Evolutionary conservation across 306 rosid species (phyloP).

Genomic region (Lithocarpus polystachyus): DNA sequence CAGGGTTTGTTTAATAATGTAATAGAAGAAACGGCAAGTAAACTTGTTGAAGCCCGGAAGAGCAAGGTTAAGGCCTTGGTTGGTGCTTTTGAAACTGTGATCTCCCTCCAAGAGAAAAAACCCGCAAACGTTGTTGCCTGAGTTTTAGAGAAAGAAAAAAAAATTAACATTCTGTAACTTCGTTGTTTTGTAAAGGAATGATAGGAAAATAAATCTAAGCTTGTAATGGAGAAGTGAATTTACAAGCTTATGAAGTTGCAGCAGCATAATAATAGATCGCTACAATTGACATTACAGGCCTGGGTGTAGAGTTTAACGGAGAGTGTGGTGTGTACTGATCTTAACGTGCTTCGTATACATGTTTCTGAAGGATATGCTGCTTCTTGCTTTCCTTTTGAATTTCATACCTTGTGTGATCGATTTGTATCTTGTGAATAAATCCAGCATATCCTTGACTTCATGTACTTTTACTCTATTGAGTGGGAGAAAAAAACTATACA

Average conservation of each 20-base stretch:
- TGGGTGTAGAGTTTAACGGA: slow-evolving; percentile 31
- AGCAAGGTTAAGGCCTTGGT: slow-evolving; percentile 99
- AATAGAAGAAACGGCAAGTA: slow-evolving; percentile 89
- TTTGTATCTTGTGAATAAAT: slow-evolving; percentile 2
- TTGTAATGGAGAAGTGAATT: slow-evolving; percentile 29
- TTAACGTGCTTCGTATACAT: slow-evolving; percentile 24
- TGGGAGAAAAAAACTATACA: background rate
- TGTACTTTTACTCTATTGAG: background rate
- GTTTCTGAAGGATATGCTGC: slow-evolving; percentile 2
- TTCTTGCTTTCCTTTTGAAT: slow-evolving; percentile 14
- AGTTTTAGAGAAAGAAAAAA: slow-evolving; percentile 10
- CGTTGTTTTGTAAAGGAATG: slow-evolving; percentile 23
- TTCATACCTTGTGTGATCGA: slow-evolving; percentile 20
- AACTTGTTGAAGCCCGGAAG: slow-evolving; percentile 68
- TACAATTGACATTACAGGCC: slow-evolving; percentile 26
- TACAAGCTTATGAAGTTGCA: slow-evolving; percentile 32
- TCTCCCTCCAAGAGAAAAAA: slow-evolving; percentile 84
- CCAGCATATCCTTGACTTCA: background rate
- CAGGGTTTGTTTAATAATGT: slow-evolving; percentile 78
- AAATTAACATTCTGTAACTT: background rate
- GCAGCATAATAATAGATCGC: slow-evolving; percentile 26
- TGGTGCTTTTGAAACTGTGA: slow-evolving; percentile 96
- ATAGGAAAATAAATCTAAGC: slow-evolving; percentile 40
- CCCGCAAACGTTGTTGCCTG: slow-evolving; percentile 43
- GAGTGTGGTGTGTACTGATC: slow-evolving; percentile 22